These are phyloP conservation scores for Pseudonectria buxi DNA, from an alignment of 2,329 filamentous ascomycete species.

Conservation along the genomic window DNA sequence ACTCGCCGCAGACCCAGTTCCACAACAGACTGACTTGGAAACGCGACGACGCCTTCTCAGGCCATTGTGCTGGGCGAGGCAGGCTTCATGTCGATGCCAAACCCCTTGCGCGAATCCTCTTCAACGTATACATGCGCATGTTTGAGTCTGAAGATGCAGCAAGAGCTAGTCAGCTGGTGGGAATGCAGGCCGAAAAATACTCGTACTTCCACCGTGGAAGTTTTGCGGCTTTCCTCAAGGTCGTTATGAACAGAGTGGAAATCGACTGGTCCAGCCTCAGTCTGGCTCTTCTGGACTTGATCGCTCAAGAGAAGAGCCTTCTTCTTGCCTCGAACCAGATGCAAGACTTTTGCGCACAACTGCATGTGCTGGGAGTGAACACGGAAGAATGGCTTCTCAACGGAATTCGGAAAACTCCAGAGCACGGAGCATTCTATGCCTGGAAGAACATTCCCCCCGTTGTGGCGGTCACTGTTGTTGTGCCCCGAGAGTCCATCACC, in stretches of 20 bases:
- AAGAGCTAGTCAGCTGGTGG: constrained; percentile 5
- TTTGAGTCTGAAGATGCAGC: constrained; percentile 34
- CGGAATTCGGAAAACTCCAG: constrained; percentile 12
- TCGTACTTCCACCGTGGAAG: constrained; percentile 32
- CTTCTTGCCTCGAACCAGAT: constrained; percentile 25
- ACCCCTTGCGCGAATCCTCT: constrained; percentile 33
- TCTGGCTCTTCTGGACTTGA: constrained; percentile 21
- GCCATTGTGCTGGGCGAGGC: constrained; percentile 9
- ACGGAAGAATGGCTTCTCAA: constrained; percentile 25
- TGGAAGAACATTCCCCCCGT: constrained; percentile 32
- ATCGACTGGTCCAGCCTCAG: constrained; percentile 29
- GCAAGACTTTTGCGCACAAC: constrained; percentile 30
- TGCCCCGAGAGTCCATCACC: constrained; percentile 25
- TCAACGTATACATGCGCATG: constrained; percentile 38
- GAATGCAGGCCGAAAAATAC: constrained; percentile 12
- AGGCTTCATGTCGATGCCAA: constrained; percentile 28
- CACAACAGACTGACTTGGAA: constrained; percentile 31
- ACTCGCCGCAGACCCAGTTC: constrained; percentile 15
- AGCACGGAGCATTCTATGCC: constrained; percentile 23
- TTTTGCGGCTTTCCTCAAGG: constrained; percentile 33
- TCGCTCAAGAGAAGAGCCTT: constrained; percentile 24
- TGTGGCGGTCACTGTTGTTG: constrained; percentile 30
- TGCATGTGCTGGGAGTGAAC: constrained; percentile 29
- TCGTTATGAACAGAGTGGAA: constrained; percentile 27
- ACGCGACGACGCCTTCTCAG: constrained; percentile 25